Conservation (phyloP, 768 basidiomycete genomes). For the Mycena floridula region DNA sequence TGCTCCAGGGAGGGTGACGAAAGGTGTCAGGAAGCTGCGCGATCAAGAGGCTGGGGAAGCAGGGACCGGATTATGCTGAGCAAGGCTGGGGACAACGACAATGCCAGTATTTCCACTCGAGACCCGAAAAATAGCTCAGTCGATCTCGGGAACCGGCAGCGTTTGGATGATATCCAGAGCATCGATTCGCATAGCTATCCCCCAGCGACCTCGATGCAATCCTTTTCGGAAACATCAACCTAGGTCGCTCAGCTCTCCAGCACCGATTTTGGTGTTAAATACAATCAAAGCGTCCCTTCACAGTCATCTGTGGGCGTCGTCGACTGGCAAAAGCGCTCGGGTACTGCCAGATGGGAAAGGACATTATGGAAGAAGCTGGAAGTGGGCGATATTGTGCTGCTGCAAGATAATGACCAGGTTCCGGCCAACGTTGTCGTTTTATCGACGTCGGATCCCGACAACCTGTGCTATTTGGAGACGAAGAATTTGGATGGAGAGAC, state of each 20-base stretch:
- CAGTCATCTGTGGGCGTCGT: slow-evolving; percentile 64
- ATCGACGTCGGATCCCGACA: slow-evolving; percentile 86
- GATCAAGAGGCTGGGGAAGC: slow-evolving; percentile 67
- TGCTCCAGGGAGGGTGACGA: slow-evolving; percentile 68
- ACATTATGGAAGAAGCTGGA: slow-evolving; percentile 99
- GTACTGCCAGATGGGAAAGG: slow-evolving; percentile 81
- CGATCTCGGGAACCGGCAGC: too few relatives aligned
- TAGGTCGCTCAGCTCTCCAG: slow-evolving; percentile 13
- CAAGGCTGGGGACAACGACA: slow-evolving; percentile 26
- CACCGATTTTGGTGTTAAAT: slow-evolving; percentile 18
- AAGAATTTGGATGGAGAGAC: slow-evolving; percentile 99
- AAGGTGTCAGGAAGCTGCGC: slow-evolving; percentile 79
- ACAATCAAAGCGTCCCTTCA: slow-evolving; percentile 53
- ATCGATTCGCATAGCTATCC: slow-evolving; percentile 63
- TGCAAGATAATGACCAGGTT: slow-evolving; percentile 92
- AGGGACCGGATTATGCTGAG: slow-evolving; percentile 55
- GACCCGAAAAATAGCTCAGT: slow-evolving; percentile 29
- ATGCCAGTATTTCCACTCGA: slow-evolving; percentile 26
- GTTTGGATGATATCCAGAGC: slow-evolving; percentile 64
- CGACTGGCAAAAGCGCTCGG: slow-evolving; percentile 66
- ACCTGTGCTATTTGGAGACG: slow-evolving; percentile 92
- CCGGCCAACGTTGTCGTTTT: slow-evolving; percentile 94
- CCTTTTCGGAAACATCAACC: slow-evolving; percentile 28
- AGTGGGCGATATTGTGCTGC: slow-evolving; percentile 87
- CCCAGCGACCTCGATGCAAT: slow-evolving; percentile 34